Base-by-base conservation (phyloP, 2,329 filamentous ascomycete species). In the Pestalotiopsis sp. region DNA sequence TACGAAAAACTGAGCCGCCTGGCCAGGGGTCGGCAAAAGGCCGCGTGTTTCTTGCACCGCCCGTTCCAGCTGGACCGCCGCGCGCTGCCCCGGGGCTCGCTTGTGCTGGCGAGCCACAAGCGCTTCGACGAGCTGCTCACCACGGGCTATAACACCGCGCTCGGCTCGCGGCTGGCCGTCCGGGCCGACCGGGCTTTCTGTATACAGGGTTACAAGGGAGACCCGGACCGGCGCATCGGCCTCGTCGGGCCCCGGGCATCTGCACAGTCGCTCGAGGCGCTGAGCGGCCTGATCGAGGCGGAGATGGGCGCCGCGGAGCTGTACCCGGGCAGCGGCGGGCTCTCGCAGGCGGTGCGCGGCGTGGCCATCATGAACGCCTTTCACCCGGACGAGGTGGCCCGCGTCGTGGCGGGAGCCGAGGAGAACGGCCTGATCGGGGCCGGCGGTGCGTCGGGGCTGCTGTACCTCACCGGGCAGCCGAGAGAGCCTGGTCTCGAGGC, bases 311-410 rank as follows among this genome's bases (percentile, higher is more conserved):
- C 66, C 1, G 72, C 64, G 23, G 69, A 64, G 3, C 12, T 31
- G 2, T 69, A 69, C n/a, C 67, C 69, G 6, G 64, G 69, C 40
- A 61, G 63, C 5, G 64, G 66, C 4, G 61, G 25, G 12, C n/a
- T 13, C 14, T 20, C 12, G 20, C 49, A 62, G 41, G 25, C n/a
- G 3, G 64, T 71, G 45, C 64, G 41, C 1, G 65, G 40, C 3
- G 31, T 72, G 12, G 71, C 71, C 1, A 71, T 72, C 60, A 71
- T 73, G 72, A 73, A 73, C 60, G 70, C 71, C 2, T 73, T 73
- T 36, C 66, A 69, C n/a, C 67, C 71, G 1, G 71, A 71, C 36
- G 72, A 73, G 38, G 71, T 73, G 3, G 64, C 67, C 7, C 58
- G 64, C 23, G 72, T 71, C 4, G 61, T 67, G 3, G 38, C 17